Base-by-base conservation (phyloP, 768 basidiomycete genomes). In the Megacollybia marginata region DNA sequence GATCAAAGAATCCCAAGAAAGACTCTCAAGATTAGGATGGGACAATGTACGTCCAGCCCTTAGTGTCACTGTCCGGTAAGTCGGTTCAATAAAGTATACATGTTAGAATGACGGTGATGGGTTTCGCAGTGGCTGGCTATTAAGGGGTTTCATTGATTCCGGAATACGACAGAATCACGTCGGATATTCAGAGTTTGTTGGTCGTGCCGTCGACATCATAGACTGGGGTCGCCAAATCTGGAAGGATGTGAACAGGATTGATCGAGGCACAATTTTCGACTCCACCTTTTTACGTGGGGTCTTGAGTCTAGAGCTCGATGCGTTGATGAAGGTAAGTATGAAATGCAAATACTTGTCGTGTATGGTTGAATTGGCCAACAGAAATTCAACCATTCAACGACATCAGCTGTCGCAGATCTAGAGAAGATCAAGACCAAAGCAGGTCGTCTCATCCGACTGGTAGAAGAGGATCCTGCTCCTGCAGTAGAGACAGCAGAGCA, bases 51-150 rank as follows among this genome's bases (percentile, higher is more conserved):
- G 57, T 40, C 48, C 46, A 2, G 54, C 59, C 1, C 20, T 59
- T 8, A 51, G 53, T 9, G 8, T 54, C 1, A 57, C 52, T 20
- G 38, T 62, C 45, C 55, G 60, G 59, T 61, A 42, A 19, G 33
- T 28, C 34, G 33, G 10, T 16, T 42, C 16, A n/a, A 40, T 12
- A 1, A 16, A 36, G 31, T n/a, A 20, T 44, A 12, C 45, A 9
- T 46, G 23, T 28, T 28, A 28, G 23, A 6, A 28, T 28, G 6
- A 28, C 6, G 23, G 4, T 28, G 6, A 28, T 28, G 23, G 23
- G 23, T 6, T 28, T 28, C 6, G 23, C 23, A 28, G 23, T 28
- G 23, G 45, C 12, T 59, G 58, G 58, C 55, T 59, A 20, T 53
- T 59, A 48, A 34, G 49, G 6, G 56, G 36, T 38, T 44, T 50